Percentiles rank a stretch among this genome's conserved stretches.
Conservation (phyloP, 371 early-diverging fungal species). For the Amoeboradix gromovi region DNA sequence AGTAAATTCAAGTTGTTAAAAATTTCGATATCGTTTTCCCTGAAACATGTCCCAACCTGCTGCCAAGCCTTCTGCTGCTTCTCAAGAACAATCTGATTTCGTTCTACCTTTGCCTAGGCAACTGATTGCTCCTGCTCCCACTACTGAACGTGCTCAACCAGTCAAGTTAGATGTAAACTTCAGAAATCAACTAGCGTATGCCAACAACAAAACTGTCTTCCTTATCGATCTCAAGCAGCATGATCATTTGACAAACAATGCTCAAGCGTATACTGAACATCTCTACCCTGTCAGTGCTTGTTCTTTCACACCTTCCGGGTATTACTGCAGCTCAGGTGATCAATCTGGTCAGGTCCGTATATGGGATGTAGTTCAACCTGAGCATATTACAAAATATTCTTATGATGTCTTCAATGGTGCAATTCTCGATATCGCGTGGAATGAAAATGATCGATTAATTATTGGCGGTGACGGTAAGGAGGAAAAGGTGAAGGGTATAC, state of each 20-base stretch:
- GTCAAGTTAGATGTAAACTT: not conserved
- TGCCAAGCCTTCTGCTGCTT: not conserved
- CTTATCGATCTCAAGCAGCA: not conserved
- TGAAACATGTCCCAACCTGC: not conserved
- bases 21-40: not conserved
- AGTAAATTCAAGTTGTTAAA: too few species aligned
- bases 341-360: slow-evolving; percentile 52
- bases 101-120: not conserved
- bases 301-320: slow-evolving; percentile 62
- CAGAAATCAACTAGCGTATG: not conserved
- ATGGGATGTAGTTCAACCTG: slow-evolving; percentile 61
- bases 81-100: not conserved
- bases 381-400: slow-evolving; percentile 58
- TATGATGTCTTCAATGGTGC: slow-evolving; percentile 35
- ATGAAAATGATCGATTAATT: slow-evolving; percentile 72
- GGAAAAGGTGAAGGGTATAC: slow-evolving; percentile 35
- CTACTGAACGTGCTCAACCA: not conserved
- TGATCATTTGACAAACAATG: not conserved
- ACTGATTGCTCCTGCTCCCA: not conserved
- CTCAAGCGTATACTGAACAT: not conserved
- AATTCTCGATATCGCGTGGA: slow-evolving; percentile 72
- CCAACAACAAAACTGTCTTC: not conserved
- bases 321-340: slow-evolving; percentile 81
- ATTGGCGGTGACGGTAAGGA: slow-evolving; percentile 83
- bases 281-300: slow-evolving; percentile 13